phyloP scores from a whole-genome alignment of 768 basidiomycete genomes.

The Strobilomyces echinocephalus region DNA sequence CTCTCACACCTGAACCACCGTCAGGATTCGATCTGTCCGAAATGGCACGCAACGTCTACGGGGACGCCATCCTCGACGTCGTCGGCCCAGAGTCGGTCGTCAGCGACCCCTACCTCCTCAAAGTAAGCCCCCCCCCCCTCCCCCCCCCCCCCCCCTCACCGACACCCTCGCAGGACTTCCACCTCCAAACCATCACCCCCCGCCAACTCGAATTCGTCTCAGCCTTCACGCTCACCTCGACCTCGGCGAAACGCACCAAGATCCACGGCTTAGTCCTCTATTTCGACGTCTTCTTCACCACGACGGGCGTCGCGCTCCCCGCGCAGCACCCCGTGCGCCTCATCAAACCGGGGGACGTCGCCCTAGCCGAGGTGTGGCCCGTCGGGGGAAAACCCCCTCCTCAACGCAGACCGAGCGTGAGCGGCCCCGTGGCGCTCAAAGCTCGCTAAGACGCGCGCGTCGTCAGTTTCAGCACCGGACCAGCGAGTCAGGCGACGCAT shows the following conservation, averaged over 20 bases:
- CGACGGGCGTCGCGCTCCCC: slow-evolving; percentile 50
- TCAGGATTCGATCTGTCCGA: slow-evolving; percentile 83
- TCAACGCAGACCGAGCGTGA: slow-evolving; percentile 52
- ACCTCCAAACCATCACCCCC: slow-evolving; percentile 56
- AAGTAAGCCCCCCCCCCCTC: slow-evolving; percentile 42
- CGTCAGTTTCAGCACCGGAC: slow-evolving; percentile 88
- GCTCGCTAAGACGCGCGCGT: slow-evolving; percentile 14
- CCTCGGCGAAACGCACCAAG: slow-evolving; percentile 54
- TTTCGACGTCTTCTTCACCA: slow-evolving; percentile 68
- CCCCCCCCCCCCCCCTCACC: neutral
- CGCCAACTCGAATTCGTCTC: slow-evolving; percentile 78
- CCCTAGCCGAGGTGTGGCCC: slow-evolving; percentile 77
- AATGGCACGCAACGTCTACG: slow-evolving; percentile 72
- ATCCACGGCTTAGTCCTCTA: slow-evolving; percentile 82
- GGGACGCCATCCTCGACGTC: slow-evolving; percentile 83
- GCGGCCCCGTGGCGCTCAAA: slow-evolving; percentile 22
- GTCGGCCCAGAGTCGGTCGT: slow-evolving; percentile 61
- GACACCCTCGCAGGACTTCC: slow-evolving; percentile 57
- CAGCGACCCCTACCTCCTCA: slow-evolving; percentile 59
- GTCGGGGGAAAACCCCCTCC: slow-evolving; percentile 62
- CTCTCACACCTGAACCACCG: neutral
- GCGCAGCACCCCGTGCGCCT: slow-evolving; percentile 47
- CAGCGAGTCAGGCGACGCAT: slow-evolving; percentile 81
- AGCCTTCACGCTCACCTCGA: slow-evolving; percentile 68
- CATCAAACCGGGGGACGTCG: slow-evolving; percentile 24